A percentile compares a stretch with the other conserved stretches of the same genome.
Conservation (phyloP, 805 yeast genomes). For the Metschnikowia cubensis region DNA sequence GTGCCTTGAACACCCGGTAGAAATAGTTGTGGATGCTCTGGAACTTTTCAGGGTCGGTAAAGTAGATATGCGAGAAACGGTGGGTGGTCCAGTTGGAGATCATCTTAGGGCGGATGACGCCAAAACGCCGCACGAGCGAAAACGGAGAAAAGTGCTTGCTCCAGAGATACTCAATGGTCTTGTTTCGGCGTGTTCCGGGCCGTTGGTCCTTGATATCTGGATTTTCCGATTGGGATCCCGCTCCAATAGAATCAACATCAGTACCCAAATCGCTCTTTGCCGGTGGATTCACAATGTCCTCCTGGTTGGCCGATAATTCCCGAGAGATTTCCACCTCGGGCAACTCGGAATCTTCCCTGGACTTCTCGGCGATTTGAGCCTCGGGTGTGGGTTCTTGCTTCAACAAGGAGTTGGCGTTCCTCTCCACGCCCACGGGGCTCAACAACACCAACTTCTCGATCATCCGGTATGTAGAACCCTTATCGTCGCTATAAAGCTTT, state of each 20-base stretch:
- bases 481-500: conserved; percentile 14
- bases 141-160: conserved; percentile 53
- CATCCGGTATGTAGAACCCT: conserved; percentile 21
- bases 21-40: conserved; percentile 51
- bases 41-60: conserved; percentile 28
- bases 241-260: neutral
- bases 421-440: conserved; percentile 43
- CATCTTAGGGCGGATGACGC: conserved; percentile 52
- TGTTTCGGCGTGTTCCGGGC: conserved; percentile 20
- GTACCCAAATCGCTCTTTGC: neutral
- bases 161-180: conserved; percentile 44
- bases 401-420: conserved; percentile 29
- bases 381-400: conserved; percentile 15
- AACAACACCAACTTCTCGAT: conserved; percentile 37
- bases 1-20: conserved; percentile 48
- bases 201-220: neutral
- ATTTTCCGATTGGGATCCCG: neutral
- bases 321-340: conserved; percentile 13
- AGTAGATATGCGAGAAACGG: conserved; percentile 41
- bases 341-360: conserved; percentile 16
- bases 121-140: conserved; percentile 43
- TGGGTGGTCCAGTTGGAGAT: conserved; percentile 52
- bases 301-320: conserved; percentile 25
- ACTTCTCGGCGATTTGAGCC: conserved; percentile 9
- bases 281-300: conserved; percentile 18